These are phyloP conservation scores for Brasilioporus rufonigricans DNA, from an alignment of 768 basidiomycete species.

Conservation along the genomic window DNA sequence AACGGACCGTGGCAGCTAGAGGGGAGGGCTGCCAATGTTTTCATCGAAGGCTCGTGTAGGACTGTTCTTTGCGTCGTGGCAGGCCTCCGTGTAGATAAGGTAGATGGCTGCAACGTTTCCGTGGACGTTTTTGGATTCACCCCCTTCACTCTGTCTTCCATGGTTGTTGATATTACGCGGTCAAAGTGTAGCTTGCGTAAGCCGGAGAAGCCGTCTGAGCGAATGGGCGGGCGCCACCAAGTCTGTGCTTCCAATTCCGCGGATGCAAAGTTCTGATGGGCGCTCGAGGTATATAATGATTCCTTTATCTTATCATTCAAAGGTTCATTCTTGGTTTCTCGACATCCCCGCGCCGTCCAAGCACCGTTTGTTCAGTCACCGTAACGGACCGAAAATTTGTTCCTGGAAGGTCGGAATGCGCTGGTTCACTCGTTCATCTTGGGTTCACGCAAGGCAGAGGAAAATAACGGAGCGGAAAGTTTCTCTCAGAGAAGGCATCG, in stretches of 20 bases:
- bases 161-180: background rate
- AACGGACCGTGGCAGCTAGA: background rate
- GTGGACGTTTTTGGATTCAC: background rate
- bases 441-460: background rate
- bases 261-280: constrained; percentile 11
- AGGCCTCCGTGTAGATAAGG: constrained; percentile 3
- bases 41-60: background rate
- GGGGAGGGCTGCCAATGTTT: background rate
- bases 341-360: constrained; percentile 21
- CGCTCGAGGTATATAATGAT: constrained; percentile 1
- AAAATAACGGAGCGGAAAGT: background rate
- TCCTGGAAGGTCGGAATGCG: background rate
- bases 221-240: background rate
- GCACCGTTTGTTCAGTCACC: constrained; percentile 9
- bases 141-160: background rate
- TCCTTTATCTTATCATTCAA: constrained; percentile 29
- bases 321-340: constrained; percentile 6
- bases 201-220: constrained; percentile 3
- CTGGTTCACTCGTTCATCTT: constrained; percentile 8
- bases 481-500: background rate
- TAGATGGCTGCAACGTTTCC: constrained; percentile 7
- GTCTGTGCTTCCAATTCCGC: constrained; percentile 18
- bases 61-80: background rate
- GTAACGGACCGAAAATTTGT: background rate
- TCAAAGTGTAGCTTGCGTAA: constrained; percentile 1